A percentile compares a stretch with the other conserved stretches of the same genome.
These are phyloP conservation scores for Penicillium manginii DNA, from an alignment of 495 filamentous ascomycete genomes.

Conservation along the genomic window DNA sequence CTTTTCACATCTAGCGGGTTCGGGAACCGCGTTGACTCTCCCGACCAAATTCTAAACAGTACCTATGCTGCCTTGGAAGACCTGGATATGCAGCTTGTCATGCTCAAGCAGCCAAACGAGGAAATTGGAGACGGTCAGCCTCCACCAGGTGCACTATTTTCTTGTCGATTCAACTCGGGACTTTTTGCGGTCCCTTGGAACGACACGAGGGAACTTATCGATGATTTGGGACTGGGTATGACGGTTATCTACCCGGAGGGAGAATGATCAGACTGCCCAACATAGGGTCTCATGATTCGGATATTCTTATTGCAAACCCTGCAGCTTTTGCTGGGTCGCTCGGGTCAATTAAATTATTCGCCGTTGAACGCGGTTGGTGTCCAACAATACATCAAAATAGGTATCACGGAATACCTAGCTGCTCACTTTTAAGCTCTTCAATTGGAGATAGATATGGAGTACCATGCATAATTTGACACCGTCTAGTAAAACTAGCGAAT, in stretches of 20 bases:
- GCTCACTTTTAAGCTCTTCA: no score
- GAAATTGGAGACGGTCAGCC: background rate
- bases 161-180: slow-evolving; percentile 51
- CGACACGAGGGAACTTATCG: slow-evolving; percentile 26
- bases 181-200: slow-evolving; percentile 45
- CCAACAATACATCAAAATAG: no score
- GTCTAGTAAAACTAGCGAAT: no score
- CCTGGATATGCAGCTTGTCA: slow-evolving; percentile 36
- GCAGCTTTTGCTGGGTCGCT: no score
- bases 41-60: slow-evolving; percentile 39
- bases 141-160: slow-evolving; percentile 30
- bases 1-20: slow-evolving; percentile 47
- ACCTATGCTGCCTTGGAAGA: slow-evolving; percentile 44
- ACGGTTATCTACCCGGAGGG: slow-evolving; percentile 29
- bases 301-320: no score
- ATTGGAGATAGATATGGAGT: no score
- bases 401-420: no score
- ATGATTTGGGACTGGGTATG: slow-evolving; percentile 24
- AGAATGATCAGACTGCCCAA: background rate
- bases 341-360: no score
- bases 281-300: background rate
- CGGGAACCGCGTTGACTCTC: slow-evolving; percentile 31
- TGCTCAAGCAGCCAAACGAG: slow-evolving; percentile 8
- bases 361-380: no score
- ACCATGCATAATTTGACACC: no score